Evolutionary conservation across 1,139 yeast genomes (phyloP).

Genomic region (Yamadazyma blattariae): DNA sequence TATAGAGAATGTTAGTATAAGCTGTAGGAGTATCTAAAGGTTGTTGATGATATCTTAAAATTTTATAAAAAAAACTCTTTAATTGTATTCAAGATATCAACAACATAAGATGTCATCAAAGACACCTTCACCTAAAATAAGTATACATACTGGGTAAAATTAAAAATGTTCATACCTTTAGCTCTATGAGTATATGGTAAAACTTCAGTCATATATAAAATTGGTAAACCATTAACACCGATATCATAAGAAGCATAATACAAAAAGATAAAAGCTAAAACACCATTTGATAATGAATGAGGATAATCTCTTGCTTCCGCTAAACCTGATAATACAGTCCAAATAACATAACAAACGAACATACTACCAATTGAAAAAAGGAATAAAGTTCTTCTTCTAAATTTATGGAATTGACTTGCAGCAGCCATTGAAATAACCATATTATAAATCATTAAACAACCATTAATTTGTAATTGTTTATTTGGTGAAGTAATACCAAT

Average conservation of each 20-base stretch:
- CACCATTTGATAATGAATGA: constrained; percentile 35
- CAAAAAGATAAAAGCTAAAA: constrained; percentile 46
- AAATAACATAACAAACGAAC: constrained; percentile 36
- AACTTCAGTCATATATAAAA: constrained; percentile 39
- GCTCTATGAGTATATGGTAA: constrained; percentile 46
- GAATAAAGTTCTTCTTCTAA: constrained; percentile 48
- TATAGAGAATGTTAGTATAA: too few species aligned
- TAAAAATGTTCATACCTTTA: constrained; percentile 37
- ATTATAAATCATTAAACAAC: constrained; percentile 41
- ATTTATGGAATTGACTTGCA: constrained; percentile 26
- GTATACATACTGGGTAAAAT: constrained; percentile 27
- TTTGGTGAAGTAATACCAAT: constrained; percentile 46
- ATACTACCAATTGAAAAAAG: constrained; percentile 31
- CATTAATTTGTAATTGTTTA: constrained; percentile 48
- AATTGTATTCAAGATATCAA: too few species aligned
- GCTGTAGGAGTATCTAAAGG: too few species aligned
- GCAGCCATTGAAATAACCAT: constrained; percentile 31
- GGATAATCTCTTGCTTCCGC: constrained; percentile 36
- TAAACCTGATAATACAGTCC: constrained; percentile 37
- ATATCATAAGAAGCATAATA: constrained; percentile 36
- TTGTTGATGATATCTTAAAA: too few species aligned
- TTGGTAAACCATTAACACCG: constrained; percentile 41
- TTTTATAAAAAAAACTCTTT: too few species aligned
- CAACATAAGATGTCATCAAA: too few species aligned
- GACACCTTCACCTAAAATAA: too few species aligned